Evolutionary conservation across 1,284 basidiomycete species (phyloP).

Genomic region (Ganoderma meredithae): DNA sequence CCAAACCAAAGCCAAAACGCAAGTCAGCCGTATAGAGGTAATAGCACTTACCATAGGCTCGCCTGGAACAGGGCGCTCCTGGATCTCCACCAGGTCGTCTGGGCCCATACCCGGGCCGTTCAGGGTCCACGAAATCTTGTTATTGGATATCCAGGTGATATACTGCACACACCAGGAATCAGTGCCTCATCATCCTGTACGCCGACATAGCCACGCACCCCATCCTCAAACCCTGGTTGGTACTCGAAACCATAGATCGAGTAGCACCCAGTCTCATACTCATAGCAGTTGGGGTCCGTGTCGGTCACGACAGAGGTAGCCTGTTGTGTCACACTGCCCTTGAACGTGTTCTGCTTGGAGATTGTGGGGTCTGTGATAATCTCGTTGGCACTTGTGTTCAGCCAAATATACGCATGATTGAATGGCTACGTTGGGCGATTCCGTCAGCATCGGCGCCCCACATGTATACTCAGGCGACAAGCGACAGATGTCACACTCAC

Average conservation of each 20-base stretch:
- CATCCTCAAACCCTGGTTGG: constrained; percentile 45
- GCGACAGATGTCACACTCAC: constrained; percentile 43
- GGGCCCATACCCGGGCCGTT: constrained; percentile 62
- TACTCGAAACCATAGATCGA: constrained; percentile 59
- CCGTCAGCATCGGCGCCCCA: constrained; percentile 23
- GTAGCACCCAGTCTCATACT: constrained; percentile 52
- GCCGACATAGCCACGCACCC: constrained; percentile 39
- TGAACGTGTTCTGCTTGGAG: constrained; percentile 56
- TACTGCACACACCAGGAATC: constrained; percentile 45
- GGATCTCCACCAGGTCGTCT: constrained; percentile 57
- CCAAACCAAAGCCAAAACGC: neutral
- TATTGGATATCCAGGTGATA: constrained; percentile 66
- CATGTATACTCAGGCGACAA: neutral
- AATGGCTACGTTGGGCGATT: constrained; percentile 55
- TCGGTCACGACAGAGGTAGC: constrained; percentile 60
- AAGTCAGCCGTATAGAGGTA: neutral
- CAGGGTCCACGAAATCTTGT: constrained; percentile 64
- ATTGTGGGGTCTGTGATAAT: constrained; percentile 56
- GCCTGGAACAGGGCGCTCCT: constrained; percentile 64
- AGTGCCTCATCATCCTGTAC: neutral
- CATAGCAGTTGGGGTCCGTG: constrained; percentile 62
- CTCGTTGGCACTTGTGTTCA: constrained; percentile 55
- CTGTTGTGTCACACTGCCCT: constrained; percentile 66
- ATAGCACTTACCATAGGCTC: constrained; percentile 62
- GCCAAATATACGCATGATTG: constrained; percentile 62